Percentiles rank a stretch among this genome's conserved stretches.
Evolutionary conservation across 2,329 filamentous ascomycete genomes (phyloP).

Genomic region (Exophiala bonariae): DNA sequence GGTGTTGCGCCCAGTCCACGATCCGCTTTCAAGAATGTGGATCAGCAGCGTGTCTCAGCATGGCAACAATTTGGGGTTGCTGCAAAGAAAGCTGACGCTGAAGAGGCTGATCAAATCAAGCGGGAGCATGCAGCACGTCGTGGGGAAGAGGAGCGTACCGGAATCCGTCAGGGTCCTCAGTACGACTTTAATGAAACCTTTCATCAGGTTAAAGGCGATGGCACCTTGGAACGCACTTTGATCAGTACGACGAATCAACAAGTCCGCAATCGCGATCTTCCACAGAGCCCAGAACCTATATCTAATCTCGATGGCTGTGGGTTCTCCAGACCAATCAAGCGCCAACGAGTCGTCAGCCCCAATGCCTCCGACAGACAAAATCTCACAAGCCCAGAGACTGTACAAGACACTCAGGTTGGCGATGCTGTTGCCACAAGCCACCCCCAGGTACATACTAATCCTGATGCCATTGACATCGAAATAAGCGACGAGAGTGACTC

Average conservation of each 20-base stretch:
- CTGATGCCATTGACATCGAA: conserved; percentile 20
- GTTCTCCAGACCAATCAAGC: conserved; percentile 20
- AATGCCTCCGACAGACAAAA: background rate
- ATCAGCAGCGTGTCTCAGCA: conserved; percentile 30
- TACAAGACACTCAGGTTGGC: background rate
- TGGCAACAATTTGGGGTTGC: conserved; percentile 41
- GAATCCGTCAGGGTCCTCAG: conserved; percentile 15
- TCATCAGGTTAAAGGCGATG: conserved; percentile 34
- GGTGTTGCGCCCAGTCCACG: conserved; percentile 6
- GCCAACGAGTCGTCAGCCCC: conserved; percentile 11
- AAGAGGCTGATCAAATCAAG: conserved; percentile 33
- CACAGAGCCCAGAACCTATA: conserved; percentile 1
- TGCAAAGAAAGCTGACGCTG: conserved; percentile 35
- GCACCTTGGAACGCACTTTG: conserved; percentile 11
- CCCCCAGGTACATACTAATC: conserved; percentile 18
- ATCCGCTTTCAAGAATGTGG: conserved; percentile 6
- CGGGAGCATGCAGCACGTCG: conserved; percentile 27
- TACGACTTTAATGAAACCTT: conserved; percentile 38
- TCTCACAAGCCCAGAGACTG: background rate
- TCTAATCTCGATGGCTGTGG: conserved; percentile 24
- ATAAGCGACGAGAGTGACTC: conserved; percentile 10
- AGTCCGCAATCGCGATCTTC: background rate
- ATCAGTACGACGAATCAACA: conserved; percentile 11
- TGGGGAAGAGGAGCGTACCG: conserved; percentile 17
- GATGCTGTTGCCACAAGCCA: background rate